Percentiles rank a stretch among this genome's conserved stretches.
phyloP scores from a whole-genome alignment of 192 early-diverging fungal genomes.

The Backusella macrospora region DNA sequence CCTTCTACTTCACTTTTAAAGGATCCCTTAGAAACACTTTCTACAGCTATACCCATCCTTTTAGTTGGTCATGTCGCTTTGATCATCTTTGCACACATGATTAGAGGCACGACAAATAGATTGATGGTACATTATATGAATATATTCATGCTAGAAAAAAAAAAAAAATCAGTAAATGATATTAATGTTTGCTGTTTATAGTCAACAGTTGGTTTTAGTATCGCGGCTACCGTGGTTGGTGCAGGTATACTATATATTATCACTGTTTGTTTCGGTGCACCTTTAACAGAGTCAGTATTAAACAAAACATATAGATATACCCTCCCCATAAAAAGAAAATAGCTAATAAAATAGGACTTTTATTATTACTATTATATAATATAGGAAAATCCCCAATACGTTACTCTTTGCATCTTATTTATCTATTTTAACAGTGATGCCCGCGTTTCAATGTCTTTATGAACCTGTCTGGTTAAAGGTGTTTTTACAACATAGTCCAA shows the following conservation, averaged over 20 bases:
- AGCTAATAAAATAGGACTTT: not conserved
- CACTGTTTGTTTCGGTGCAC: constrained; percentile 41
- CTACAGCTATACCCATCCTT: constrained; percentile 23
- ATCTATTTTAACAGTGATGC: constrained; percentile 37
- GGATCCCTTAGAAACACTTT: constrained; percentile 28
- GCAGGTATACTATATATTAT: constrained; percentile 35
- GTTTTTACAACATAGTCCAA: constrained; percentile 40
- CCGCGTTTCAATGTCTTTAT: constrained; percentile 34
- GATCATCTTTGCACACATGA: constrained; percentile 10
- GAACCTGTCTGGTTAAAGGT: constrained; percentile 38
- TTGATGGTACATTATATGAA: not conserved
- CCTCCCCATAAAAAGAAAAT: too few species aligned
- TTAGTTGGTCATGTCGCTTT: constrained; percentile 18
- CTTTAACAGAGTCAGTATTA: constrained; percentile 34
- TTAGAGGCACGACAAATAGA: constrained; percentile 16
- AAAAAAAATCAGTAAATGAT: not conserved
- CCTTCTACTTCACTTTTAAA: constrained; percentile 27
- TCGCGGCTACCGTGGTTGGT: constrained; percentile 15
- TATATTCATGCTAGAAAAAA: not conserved
- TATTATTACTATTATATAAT: not conserved
- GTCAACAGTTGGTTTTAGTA: constrained; percentile 12
- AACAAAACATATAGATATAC: not conserved
- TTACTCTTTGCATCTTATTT: constrained; percentile 38
- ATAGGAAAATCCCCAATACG: constrained; percentile 39
- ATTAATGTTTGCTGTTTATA: not conserved